Evolutionary conservation across 148 eudicot species (phyloP).

Genomic region (Cornus kousa): DNA sequence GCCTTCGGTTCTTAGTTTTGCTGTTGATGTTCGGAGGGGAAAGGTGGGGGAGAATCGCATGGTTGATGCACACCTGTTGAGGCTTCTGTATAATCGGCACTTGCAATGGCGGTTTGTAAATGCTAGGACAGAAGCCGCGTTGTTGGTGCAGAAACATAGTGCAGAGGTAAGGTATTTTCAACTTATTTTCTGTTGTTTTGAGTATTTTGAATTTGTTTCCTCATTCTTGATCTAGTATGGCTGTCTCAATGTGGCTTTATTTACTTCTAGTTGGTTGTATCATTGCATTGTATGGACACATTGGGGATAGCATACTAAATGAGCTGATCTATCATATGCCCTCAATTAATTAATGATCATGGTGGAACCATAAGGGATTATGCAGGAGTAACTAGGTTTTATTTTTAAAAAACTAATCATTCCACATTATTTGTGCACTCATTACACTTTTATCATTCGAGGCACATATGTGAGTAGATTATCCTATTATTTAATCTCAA

Average conservation of each 20-base stretch:
- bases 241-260: background rate
- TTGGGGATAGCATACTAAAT: background rate
- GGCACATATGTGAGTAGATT: background rate
- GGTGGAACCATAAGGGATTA: background rate
- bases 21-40: constrained; percentile 91
- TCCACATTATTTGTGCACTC: background rate
- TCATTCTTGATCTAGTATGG: background rate
- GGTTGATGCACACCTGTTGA: constrained; percentile 75
- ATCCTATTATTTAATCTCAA: background rate
- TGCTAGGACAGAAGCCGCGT: constrained; percentile 77
- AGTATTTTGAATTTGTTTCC: background rate
- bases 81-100: constrained; percentile 84
- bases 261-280: background rate
- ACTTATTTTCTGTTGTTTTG: background rate
- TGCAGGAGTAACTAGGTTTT: background rate
- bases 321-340: background rate
- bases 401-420: background rate
- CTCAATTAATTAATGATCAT: background rate
- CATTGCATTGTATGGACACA: background rate
- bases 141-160: constrained; percentile 68
- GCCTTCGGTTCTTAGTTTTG: constrained; percentile 90
- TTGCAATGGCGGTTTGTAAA: constrained; percentile 96
- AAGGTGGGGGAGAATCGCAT: constrained; percentile 89
- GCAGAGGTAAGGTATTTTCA: constrained; percentile 56
- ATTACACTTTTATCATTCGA: background rate